A percentile compares a stretch with the other conserved stretches of the same genome.
Evolutionary conservation across 306 rosid species (phyloP).

Genomic region (Quercus variabilis): DNA sequence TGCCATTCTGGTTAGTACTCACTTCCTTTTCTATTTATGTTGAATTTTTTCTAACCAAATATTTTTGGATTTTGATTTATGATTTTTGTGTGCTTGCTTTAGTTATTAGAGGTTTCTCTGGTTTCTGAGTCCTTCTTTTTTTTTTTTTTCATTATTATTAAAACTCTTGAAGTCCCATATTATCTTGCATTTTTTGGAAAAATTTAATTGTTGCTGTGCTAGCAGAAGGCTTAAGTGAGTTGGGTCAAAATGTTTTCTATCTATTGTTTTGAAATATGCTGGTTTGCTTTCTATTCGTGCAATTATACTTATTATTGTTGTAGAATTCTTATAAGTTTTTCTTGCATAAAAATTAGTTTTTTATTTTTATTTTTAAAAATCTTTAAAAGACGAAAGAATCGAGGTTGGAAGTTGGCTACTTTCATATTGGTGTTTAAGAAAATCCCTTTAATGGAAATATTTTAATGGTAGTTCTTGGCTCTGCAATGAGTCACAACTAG

Average conservation of each 20-base stretch:
- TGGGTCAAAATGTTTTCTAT: background rate
- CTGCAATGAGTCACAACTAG: background rate
- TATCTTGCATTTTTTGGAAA: background rate
- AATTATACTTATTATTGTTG: background rate
- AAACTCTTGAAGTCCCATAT: background rate
- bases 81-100: background rate
- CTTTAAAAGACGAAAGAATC: background rate
- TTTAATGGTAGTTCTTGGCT: background rate
- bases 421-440: background rate
- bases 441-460: background rate
- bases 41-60: background rate
- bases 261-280: background rate
- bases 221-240: background rate
- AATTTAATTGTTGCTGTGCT: background rate
- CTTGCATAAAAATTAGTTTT: background rate
- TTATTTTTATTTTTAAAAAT: background rate
- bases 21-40: conserved; percentile 1
- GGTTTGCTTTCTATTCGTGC: background rate
- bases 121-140: no score
- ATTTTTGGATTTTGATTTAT: background rate
- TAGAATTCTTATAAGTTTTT: background rate
- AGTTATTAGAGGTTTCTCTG: background rate
- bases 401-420: background rate
- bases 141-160: no score
- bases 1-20: conserved; percentile 40